Base-by-base conservation (phyloP, 768 basidiomycete species). In the Mycena floridula region DNA sequence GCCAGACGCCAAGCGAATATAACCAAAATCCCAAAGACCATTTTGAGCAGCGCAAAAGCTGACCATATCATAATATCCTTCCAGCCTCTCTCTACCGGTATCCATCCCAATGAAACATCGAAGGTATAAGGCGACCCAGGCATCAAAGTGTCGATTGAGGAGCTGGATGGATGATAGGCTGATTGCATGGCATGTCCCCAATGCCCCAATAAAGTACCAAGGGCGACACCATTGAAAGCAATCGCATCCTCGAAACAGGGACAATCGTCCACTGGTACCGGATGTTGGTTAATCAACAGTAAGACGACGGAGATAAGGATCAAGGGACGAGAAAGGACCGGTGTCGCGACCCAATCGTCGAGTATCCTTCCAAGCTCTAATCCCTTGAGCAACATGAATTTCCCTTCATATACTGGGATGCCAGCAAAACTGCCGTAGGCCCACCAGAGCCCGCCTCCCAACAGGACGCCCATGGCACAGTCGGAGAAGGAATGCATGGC, bases 161-260 rank as follows among this genome's bases (percentile, higher is more conserved):
- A 16, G 3, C n/a, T 11, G 38, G 13, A 37, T n/a, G n/a, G n/a
- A n/a, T n/a, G n/a, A n/a, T n/a, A n/a, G 20, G 18, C 36, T 37
- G 37, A 48, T 28, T 35, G 49, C 13, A 23, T 27, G 24, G 45
- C 52, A 56, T 70, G 70, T 23, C 62, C 69, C 92, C 93, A 96
- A 36, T 76, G 70, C 0, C 79, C 80, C 0, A 92, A 58, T 20
- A 77, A 65, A 16, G 72, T 67, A n/a, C 95, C 95, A 26, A 86
- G 68, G 15, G 89, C 72, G 32, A 92, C 92, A 21, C 88, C 83
- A n/a, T 87, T 66, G 51, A 93, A 85, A 0, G 95, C 92, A 41
- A 97, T 94, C 3, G 94, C 90, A 56, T 98, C 95, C 58, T 96
- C 95, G 62, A 96, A 99, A 63, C 95, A 97, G 2, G 95, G 95